phyloP scores from a whole-genome alignment of 495 filamentous ascomycete species.

The Aeminium ludgeri region DNA sequence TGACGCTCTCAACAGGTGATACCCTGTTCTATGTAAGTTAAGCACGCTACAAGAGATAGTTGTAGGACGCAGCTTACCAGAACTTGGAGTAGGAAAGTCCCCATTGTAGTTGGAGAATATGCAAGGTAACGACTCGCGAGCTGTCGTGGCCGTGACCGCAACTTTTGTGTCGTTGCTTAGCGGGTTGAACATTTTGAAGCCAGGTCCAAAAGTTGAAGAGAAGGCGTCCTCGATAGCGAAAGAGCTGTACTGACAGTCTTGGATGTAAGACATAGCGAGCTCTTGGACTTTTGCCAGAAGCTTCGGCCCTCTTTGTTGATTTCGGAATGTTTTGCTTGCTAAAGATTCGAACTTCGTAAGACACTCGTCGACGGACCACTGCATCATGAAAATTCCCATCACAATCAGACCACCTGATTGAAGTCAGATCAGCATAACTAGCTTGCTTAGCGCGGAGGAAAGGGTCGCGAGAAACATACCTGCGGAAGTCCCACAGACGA shows the following conservation, averaged over 20 bases:
- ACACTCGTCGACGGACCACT: constrained; percentile 17
- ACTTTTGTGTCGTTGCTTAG: neutral
- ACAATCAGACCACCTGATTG: constrained; percentile 22
- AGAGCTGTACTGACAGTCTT: constrained; percentile 3
- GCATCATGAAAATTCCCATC: constrained; percentile 19
- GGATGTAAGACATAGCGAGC: constrained; percentile 1
- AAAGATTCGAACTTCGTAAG: constrained; percentile 20
- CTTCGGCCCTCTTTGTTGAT: too few relatives aligned
- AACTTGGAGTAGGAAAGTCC: neutral
- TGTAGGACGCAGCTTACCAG: too few relatives aligned
- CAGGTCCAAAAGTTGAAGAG: neutral
- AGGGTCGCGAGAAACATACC: too few relatives aligned
- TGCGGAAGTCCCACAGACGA: constrained; percentile 19
- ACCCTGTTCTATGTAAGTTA: constrained; percentile 19
- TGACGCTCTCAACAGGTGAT: constrained; percentile 11
- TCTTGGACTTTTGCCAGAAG: too few relatives aligned
- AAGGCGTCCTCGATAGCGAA: constrained; percentile 2
- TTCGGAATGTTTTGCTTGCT: constrained; percentile 19
- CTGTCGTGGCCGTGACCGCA: constrained; percentile 2
- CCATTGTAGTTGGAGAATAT: constrained; percentile 2
- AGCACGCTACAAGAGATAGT: too few relatives aligned
- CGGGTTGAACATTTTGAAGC: constrained; percentile 2
- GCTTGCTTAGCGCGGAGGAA: too few relatives aligned
- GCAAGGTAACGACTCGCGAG: neutral
- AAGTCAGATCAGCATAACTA: too few relatives aligned